These are phyloP conservation scores for Hyparrhenia diplandra DNA, from an alignment of 176 grass and related monocot genomes.

Conservation along the genomic window DNA sequence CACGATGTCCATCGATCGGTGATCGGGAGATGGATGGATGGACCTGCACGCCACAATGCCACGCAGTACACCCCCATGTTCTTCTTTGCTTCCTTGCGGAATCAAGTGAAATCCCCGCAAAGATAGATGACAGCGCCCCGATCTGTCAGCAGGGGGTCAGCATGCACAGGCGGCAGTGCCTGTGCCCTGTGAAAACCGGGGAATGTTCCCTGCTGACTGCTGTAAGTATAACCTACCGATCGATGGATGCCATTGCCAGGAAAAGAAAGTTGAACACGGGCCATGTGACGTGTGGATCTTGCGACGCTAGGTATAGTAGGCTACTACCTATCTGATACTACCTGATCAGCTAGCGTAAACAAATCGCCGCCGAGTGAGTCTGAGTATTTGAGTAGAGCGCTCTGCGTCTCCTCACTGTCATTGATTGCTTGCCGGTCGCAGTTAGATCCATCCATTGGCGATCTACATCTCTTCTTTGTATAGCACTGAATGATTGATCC, in stretches of 20 bases:
- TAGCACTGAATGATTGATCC: not conserved
- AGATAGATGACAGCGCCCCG: not conserved
- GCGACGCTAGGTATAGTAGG: not conserved
- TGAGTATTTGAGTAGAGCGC: too few species aligned
- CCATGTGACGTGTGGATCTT: conserved; percentile 17
- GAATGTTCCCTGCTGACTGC: not conserved
- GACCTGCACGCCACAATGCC: not conserved
- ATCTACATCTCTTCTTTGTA: not conserved
- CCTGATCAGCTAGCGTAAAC: not conserved
- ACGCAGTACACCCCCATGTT: not conserved
- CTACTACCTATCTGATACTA: not conserved
- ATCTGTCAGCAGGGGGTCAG: not conserved
- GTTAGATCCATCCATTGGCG: not conserved
- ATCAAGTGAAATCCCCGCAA: not conserved
- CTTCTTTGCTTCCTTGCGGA: not conserved
- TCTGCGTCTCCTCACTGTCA: not conserved
- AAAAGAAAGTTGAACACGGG: not conserved
- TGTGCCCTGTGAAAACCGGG: not conserved
- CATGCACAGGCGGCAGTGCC: not conserved
- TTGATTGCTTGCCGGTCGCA: conserved; percentile 2
- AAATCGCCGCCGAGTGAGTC: not conserved
- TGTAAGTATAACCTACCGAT: not conserved
- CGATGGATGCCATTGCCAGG: too few species aligned
- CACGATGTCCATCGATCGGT: not conserved
- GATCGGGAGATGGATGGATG: not conserved